Percentiles rank a stretch among this genome's conserved stretches.
Conservation (phyloP, 139 green algal genomes). For the Deuterostichococcus epilithicus region DNA sequence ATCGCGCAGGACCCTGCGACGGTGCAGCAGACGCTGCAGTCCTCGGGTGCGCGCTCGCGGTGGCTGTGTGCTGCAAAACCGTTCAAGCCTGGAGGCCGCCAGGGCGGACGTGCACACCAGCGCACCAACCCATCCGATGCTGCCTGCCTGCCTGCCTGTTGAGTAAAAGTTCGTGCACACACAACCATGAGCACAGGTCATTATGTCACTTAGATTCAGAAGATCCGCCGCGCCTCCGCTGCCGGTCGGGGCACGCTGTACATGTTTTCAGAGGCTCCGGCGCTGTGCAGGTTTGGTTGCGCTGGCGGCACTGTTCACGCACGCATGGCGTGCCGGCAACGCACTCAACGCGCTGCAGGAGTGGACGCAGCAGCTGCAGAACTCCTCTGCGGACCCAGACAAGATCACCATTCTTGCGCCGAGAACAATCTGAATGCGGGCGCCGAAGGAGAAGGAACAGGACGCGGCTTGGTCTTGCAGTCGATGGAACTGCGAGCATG, state of each 20-base stretch:
- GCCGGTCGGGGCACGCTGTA: neutral
- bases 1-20: neutral
- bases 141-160: no score
- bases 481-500: neutral
- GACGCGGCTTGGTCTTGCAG: no score
- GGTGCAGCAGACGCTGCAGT: constrained; percentile 1
- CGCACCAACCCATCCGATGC: neutral
- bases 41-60: neutral
- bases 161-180: no score
- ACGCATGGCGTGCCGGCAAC: constrained; percentile 14
- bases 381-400: neutral
- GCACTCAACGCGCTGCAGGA: neutral
- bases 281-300: constrained; percentile 13
- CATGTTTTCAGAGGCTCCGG: neutral
- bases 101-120: neutral
- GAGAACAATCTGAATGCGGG: neutral
- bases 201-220: neutral
- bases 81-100: neutral
- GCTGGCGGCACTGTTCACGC: constrained; percentile 14
- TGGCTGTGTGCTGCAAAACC: no score
- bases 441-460: no score
- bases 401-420: neutral
- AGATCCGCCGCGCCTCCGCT: neutral
- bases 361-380: neutral
- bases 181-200: neutral